Evolutionary conservation across 164 flowering plant genomes (phyloP), one percentile per base, ranked within the genome.

Genomic region (Piper longum): DNA sequence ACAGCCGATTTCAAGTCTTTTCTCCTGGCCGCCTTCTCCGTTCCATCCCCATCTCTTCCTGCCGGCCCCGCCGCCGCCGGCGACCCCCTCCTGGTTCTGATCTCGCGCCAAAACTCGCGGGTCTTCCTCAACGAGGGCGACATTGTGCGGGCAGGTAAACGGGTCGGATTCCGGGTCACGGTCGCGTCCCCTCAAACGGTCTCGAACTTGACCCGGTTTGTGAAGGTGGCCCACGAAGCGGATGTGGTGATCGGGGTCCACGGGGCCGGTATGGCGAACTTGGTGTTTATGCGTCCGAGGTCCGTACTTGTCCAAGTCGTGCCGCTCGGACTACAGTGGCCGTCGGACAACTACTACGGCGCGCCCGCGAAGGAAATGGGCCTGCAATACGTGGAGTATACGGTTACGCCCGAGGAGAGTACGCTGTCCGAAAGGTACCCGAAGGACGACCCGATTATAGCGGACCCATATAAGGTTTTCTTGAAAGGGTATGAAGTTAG

Each of bases 191-290:
- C 75, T 0, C 59, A 74, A 3, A 61, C 45, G 51, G 60, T 62
- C 48, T 17, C 63, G 7, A 67, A 72, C 42, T 45, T 74, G 56
- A 40, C 62, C 39, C 65, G 39, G 61, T 69, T 77, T 48, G 56
- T 68, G 4, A 45, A 41, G 61, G 13, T 62, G 40, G 70, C 71
- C 45, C 63, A 66, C 54, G 59, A 66, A 5, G 74, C 75, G 43
- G 64, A 62, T n/a, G 75, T 74, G 5, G 18, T 77, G 66, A 67
- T 77, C 56, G 77, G 75, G 36, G 69, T 72, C 18, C 80, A 62
- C 17, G 65, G 70, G 41, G 61, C 70, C 4, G 67, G 60, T 14
- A 56, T 64, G 9, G 14, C 61, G 5, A 63, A 62, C 42, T 11
- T 8, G 11, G n/a, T 68, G 62, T 62, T 68, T 66, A 39, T 57